These are phyloP conservation scores for Ciborinia camelliae DNA, from an alignment of 2,329 filamentous ascomycete species.

Conservation along the genomic window DNA sequence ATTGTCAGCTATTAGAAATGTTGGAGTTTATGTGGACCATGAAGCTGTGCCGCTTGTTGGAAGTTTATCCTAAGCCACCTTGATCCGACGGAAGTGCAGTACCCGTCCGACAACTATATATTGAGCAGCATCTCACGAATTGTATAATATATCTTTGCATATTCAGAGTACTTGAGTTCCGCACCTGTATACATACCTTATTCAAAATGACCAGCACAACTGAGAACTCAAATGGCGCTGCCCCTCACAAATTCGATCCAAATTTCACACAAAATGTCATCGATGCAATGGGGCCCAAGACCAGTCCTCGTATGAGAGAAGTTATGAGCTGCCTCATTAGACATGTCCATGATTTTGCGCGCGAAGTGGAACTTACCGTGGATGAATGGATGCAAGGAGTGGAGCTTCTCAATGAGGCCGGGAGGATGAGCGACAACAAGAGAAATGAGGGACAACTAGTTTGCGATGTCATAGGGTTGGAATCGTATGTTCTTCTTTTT, in stretches of 20 bases:
- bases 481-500: slow-evolving; percentile 45
- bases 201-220: neutral
- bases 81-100: slow-evolving; percentile 4
- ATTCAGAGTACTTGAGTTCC: neutral
- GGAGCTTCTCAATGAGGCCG: slow-evolving; percentile 57
- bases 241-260: slow-evolving; percentile 40
- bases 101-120: slow-evolving; percentile 10
- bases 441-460: slow-evolving; percentile 63
- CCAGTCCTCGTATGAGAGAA: slow-evolving; percentile 53
- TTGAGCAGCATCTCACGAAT: neutral
- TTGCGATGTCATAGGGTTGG: slow-evolving; percentile 60
- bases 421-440: slow-evolving; percentile 58
- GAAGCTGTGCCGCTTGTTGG: neutral
- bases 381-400: slow-evolving; percentile 58
- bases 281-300: slow-evolving; percentile 58
- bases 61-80: neutral
- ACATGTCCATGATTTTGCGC: slow-evolving; percentile 57
- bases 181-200: neutral
- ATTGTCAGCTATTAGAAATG: slow-evolving; percentile 1
- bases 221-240: neutral
- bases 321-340: slow-evolving; percentile 52
- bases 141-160: neutral
- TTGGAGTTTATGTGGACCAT: neutral
- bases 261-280: slow-evolving; percentile 60
- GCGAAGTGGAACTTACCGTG: slow-evolving; percentile 55